Evolutionary conservation across 2,329 filamentous ascomycete genomes (phyloP).

Genomic region (Talaromyces sp.): DNA sequence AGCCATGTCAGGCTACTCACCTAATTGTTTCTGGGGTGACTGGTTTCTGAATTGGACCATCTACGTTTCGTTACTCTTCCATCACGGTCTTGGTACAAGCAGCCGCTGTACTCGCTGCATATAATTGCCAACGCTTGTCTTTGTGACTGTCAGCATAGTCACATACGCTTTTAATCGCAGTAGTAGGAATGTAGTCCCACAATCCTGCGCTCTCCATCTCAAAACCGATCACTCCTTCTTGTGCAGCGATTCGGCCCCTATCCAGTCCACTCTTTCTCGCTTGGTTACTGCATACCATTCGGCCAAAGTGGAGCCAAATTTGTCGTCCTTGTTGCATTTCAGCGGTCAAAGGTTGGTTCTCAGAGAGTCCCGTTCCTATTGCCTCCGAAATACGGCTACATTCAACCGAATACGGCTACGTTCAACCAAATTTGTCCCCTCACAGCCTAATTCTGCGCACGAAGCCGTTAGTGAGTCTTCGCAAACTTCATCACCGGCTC

Average conservation of each 20-base stretch:
- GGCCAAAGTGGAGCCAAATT: not conserved
- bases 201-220: constrained; percentile 32
- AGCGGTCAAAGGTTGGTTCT: not conserved
- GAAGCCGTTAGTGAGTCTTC: not conserved
- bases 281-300: not conserved
- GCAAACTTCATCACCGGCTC: not conserved
- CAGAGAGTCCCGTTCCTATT: not conserved
- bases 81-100: constrained; percentile 23
- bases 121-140: constrained; percentile 35
- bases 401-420: not conserved
- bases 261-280: not conserved
- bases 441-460: not conserved
- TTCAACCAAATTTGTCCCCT: not conserved
- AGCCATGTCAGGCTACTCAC: not conserved
- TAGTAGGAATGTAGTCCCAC: constrained; percentile 32
- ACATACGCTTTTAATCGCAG: constrained; percentile 41
- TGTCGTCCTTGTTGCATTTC: not conserved
- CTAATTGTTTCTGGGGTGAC: not conserved
- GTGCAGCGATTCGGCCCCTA: not conserved
- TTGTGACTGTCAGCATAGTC: constrained; percentile 39
- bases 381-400: not conserved
- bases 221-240: constrained; percentile 23
- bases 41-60: not conserved
- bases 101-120: constrained; percentile 32
- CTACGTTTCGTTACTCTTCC: not conserved